phyloP scores from a whole-genome alignment of 352 stramenopile species.

The Nothophytophthora sp. region DNA sequence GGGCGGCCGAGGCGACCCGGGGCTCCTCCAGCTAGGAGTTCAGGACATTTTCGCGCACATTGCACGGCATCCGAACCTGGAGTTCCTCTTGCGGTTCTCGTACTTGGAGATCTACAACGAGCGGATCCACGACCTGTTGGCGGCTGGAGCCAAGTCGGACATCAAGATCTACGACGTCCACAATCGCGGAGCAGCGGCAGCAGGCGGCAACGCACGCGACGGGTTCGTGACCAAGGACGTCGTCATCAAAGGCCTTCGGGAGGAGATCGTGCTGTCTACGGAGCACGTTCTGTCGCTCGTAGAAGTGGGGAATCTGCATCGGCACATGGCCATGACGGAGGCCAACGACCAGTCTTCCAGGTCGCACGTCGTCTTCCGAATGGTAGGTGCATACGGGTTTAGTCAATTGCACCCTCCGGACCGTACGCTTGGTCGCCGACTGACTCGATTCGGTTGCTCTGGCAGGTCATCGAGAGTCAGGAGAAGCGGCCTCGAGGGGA shows the following conservation, averaged over 20 bases:
- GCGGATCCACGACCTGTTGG: constrained; percentile 96
- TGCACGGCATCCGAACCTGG: constrained; percentile 44
- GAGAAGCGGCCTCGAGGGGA: constrained; percentile 34
- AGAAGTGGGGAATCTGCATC: constrained; percentile 74
- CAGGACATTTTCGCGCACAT: constrained; percentile 90
- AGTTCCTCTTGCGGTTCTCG: constrained; percentile 86
- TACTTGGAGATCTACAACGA: constrained; percentile 99
- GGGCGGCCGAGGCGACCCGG: constrained; percentile 53
- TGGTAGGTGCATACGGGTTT: constrained; percentile 33
- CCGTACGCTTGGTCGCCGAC: background rate
- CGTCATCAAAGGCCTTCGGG: constrained; percentile 81
- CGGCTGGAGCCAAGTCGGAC: constrained; percentile 54
- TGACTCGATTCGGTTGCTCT: constrained; percentile 13
- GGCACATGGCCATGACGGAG: constrained; percentile 74
- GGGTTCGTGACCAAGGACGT: constrained; percentile 73
- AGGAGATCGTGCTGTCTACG: constrained; percentile 77
- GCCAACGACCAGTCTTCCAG: constrained; percentile 81
- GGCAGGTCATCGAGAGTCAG: constrained; percentile 78
- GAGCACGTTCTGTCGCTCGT: constrained; percentile 88
- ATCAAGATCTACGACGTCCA: constrained; percentile 80
- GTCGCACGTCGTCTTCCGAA: constrained; percentile 78
- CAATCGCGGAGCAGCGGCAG: constrained; percentile 36
- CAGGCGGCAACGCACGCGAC: constrained; percentile 13
- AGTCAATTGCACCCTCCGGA: too few relatives aligned
- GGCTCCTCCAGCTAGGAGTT: constrained; percentile 86